A percentile compares a stretch with the other conserved stretches of the same genome.
Conservation (phyloP, 495 filamentous ascomycete species). For the Penicillium lividum region DNA sequence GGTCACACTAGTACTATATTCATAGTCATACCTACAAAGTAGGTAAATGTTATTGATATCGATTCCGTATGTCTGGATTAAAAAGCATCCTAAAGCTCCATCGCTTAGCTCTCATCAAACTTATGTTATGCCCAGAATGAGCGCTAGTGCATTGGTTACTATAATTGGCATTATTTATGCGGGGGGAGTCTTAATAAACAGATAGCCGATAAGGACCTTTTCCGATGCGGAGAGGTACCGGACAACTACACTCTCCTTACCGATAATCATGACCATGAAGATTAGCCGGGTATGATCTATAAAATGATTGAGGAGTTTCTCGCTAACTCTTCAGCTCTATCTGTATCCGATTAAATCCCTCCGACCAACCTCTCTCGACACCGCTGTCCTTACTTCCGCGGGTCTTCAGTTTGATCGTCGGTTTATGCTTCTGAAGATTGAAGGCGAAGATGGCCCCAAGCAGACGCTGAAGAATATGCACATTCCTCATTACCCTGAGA, state of each 20-base stretch:
- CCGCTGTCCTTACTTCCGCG: constrained; percentile 58
- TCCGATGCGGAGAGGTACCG: neutral
- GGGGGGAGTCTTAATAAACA: neutral
- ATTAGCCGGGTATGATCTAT: constrained; percentile 44
- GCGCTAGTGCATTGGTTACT: too few relatives aligned
- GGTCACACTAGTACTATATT: too few relatives aligned
- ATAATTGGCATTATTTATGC: too few relatives aligned
- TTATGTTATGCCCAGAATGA: too few relatives aligned
- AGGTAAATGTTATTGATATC: too few relatives aligned
- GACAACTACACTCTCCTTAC: neutral
- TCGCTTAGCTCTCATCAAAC: neutral
- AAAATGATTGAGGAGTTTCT: neutral
- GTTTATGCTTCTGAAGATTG: constrained; percentile 72
- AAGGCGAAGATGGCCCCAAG: constrained; percentile 27
- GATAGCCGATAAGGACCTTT: constrained; percentile 11
- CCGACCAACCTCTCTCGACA: constrained; percentile 58
- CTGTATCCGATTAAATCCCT: constrained; percentile 90
- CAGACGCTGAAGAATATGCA: constrained; percentile 64
- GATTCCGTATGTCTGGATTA: too few relatives aligned
- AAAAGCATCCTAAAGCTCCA: neutral
- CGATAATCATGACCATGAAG: constrained; percentile 24
- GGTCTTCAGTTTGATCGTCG: constrained; percentile 75
- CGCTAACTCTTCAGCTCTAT: constrained; percentile 61
- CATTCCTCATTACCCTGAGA: constrained; percentile 60
- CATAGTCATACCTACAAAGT: too few relatives aligned